Percentiles rank a stretch among this genome's conserved stretches.
phyloP scores from a whole-genome alignment of 2,329 filamentous ascomycete species.

The Hirsutella thompsonii region DNA sequence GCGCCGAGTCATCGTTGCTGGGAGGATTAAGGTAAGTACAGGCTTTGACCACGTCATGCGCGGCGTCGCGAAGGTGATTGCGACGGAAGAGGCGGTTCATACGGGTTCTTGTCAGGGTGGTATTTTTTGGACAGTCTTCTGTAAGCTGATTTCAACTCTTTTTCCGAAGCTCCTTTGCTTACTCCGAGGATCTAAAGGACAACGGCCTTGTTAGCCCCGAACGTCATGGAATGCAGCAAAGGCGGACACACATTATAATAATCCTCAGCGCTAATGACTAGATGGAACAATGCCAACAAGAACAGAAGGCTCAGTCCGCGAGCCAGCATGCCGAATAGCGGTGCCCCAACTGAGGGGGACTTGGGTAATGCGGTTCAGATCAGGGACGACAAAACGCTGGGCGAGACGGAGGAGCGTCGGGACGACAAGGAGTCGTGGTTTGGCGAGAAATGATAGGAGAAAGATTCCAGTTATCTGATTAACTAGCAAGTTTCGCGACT shows the following conservation, averaged over 20 bases:
- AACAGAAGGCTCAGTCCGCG: conserved; percentile 34
- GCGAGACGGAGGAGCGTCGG: background rate
- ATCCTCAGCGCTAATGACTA: conserved; percentile 51
- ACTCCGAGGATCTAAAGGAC: conserved; percentile 59
- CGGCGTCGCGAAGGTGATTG: background rate
- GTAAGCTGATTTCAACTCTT: conserved; percentile 89
- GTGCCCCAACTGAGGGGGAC: conserved; percentile 1
- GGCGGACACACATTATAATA: conserved; percentile 56
- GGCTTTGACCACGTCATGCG: background rate
- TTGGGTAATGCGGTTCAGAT: background rate
- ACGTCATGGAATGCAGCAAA: background rate
- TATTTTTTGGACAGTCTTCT: conserved; percentile 85
- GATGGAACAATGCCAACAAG: conserved; percentile 39
- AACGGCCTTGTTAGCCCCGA: background rate
- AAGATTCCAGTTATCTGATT: too few species aligned
- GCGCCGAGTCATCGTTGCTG: conserved; percentile 65
- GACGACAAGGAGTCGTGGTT: too few species aligned
- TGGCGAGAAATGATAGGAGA: too few species aligned
- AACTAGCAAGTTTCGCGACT: too few species aligned
- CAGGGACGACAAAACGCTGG: background rate
- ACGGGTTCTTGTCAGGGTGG: conserved; percentile 98
- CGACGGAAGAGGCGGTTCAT: conserved; percentile 22
- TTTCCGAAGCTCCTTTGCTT: conserved; percentile 65
- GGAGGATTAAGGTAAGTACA: background rate
- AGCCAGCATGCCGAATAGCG: conserved; percentile 34